Conservation (phyloP, 116 monocot genomes). For the Dioscorea cayenensis region DNA sequence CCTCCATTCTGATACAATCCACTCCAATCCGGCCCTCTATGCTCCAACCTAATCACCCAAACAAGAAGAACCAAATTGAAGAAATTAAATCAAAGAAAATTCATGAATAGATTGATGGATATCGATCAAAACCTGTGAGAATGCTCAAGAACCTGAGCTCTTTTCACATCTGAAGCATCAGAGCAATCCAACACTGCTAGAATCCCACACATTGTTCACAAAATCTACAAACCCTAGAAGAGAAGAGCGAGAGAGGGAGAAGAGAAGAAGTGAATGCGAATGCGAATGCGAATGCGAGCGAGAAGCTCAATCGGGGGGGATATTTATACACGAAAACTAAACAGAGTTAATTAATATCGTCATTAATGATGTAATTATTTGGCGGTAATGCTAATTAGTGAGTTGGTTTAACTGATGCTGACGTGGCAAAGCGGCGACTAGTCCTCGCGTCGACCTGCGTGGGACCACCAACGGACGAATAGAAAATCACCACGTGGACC, state of each 20-base stretch:
- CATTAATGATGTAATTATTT: no score
- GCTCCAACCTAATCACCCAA: constrained; percentile 44
- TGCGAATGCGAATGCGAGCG: background rate
- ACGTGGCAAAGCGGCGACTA: no score
- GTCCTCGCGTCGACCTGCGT: no score
- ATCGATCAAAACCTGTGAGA: constrained; percentile 59
- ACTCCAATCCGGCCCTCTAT: constrained; percentile 82
- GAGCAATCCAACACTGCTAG: constrained; percentile 76
- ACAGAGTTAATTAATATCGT: background rate
- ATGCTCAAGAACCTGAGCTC: constrained; percentile 85
- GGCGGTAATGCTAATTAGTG: no score
- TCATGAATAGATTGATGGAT: background rate
- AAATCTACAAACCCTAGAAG: background rate
- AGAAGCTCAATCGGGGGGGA: background rate
- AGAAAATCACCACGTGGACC: no score
- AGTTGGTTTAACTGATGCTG: no score
- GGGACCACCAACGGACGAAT: no score
- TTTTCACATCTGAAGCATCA: constrained; percentile 71
- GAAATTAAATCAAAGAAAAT: background rate
- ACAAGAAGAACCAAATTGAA: no score
- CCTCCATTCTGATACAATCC: constrained; percentile 59
- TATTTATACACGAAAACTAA: background rate
- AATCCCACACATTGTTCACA: constrained; percentile 71
- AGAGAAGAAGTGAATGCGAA: background rate
- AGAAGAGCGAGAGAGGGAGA: constrained; percentile 1